Conservation (phyloP, 148 eudicot species). For the Talinum fruticosum region DNA sequence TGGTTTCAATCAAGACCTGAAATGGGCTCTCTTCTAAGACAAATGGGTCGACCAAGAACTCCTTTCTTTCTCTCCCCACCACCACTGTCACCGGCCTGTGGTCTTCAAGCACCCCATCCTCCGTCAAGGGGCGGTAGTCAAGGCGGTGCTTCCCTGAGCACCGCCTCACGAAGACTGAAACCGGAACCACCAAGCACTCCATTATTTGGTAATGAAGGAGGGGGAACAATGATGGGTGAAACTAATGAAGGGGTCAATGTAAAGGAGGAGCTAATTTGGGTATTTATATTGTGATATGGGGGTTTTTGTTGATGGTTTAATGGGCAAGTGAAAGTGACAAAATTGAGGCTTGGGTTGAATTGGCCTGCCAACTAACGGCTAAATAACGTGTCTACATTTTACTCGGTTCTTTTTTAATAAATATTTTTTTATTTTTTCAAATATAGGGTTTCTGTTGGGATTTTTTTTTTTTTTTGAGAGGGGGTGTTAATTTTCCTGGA, state of each 20-base stretch:
- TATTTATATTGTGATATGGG: constrained; percentile 12
- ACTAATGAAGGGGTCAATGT: constrained; percentile 13
- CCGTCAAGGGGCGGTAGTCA: constrained; percentile 32
- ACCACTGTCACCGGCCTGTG: constrained; percentile 42
- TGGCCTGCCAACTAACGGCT: constrained; percentile 26
- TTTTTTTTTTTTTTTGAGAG: too few species aligned
- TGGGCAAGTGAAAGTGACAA: constrained; percentile 26
- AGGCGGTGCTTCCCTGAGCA: constrained; percentile 29
- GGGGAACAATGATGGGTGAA: neutral
- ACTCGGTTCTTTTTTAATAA: neutral
- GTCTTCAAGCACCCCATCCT: too few species aligned
- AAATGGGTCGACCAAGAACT: constrained; percentile 46
- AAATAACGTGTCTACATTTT: neutral
- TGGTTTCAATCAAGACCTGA: constrained; percentile 40
- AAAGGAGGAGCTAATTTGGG: neutral
- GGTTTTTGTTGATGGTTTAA: constrained; percentile 9
- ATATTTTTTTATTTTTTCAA: neutral
- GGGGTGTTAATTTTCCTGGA: neutral
- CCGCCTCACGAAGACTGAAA: constrained; percentile 35
- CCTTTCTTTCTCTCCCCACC: constrained; percentile 46
- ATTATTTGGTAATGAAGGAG: neutral
- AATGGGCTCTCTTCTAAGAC: constrained; percentile 43
- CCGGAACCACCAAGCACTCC: constrained; percentile 48
- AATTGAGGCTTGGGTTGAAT: constrained; percentile 15
- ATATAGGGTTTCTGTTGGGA: neutral